phyloP scores from a whole-genome alignment of 2,329 filamentous ascomycete genomes.

The Colletotrichum abscissum region DNA sequence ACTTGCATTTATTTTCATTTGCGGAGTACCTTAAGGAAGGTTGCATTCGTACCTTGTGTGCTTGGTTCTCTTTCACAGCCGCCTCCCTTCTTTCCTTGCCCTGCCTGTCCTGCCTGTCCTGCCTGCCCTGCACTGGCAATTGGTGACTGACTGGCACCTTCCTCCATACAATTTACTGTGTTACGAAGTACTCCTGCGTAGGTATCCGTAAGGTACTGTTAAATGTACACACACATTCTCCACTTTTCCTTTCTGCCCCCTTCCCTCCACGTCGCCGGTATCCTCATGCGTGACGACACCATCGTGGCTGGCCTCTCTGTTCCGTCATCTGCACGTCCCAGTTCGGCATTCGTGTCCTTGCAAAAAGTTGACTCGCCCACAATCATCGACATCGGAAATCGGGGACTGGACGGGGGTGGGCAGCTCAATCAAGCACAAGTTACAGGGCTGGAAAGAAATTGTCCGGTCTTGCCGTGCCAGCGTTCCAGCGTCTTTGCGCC shows the following conservation, averaged over 20 bases:
- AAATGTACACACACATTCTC: too few species aligned
- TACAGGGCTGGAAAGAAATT: not conserved
- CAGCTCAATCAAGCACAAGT: not conserved
- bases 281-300: constrained; percentile 18
- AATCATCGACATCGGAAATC: not conserved
- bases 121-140: not conserved
- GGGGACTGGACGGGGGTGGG: not conserved
- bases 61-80: not conserved
- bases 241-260: not conserved
- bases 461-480: constrained; percentile 1
- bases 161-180: too few species aligned
- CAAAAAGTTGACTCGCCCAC: not conserved
- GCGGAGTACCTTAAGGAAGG: too few species aligned
- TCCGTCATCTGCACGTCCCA: constrained; percentile 5
- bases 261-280: not conserved
- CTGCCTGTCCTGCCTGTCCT: too few species aligned
- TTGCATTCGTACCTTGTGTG: too few species aligned
- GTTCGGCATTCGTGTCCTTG: not conserved
- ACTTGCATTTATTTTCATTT: too few species aligned
- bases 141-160: too few species aligned
- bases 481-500: constrained; percentile 11
- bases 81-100: not conserved
- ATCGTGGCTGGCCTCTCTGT: not conserved
- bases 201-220: too few species aligned
- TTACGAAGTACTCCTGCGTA: too few species aligned